Base-by-base conservation (phyloP, 805 yeast species). In the Peterozyma xylosa region DNA sequence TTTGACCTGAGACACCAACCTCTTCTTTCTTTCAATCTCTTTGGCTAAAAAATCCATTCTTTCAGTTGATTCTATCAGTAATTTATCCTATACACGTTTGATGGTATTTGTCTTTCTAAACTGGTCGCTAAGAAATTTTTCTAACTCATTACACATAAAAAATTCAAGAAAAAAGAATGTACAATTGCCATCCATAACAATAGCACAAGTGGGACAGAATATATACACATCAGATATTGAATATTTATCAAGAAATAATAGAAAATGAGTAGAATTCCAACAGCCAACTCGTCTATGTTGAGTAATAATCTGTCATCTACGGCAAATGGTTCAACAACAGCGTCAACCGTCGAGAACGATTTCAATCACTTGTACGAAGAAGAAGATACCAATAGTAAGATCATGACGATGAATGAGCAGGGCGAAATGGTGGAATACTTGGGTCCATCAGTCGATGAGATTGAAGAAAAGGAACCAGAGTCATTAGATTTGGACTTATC, bases 401-500 rank as follows among this genome's bases (percentile, higher is more conserved):
- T 45, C 53, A 45, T 39, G 52, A 48, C 43, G 11, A 45, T 38
- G 36, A 47, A 43, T 18, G 44, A 21, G 42, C 47, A 37, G 46
- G 48, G 39, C 30, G 45, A 35, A 67, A 62, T 42, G 68, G 63
- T 40, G 60, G 66, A 17, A 58, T 70, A 29, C 57, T 67, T 39
- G 59, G 68, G 34, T 70, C 69, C 52, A 70, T 73, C 35, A 72
- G 68, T 48, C 70, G 69, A 43, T 69, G 69, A 50, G 32, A 37
- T 66, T 57, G 52, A 76, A 59, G 55, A 55, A 30, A 18, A 37
- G 17, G 52, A 63, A 48, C 70, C 83, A 53, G 96, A 84, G 63
- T 73, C 86, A 11, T 71, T 90, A 30, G 95, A 93, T 60, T 69
- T 93, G 62, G 86, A 89, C 57, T 63, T 89, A 42, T 49, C 70